Conservation (phyloP, 2,329 filamentous ascomycete species). For the Xylaria sp. region DNA sequence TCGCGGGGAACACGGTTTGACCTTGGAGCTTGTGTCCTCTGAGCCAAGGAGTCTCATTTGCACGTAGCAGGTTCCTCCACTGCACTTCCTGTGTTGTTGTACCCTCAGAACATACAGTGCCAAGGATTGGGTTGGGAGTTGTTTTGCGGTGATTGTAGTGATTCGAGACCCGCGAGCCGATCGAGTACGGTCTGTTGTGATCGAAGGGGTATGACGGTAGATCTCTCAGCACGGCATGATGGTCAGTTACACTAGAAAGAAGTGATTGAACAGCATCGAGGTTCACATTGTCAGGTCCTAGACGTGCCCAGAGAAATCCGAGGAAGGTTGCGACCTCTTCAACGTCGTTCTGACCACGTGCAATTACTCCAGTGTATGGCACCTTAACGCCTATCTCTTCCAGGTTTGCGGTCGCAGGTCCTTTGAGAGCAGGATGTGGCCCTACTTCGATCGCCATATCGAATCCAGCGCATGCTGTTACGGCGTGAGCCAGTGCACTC, state of each 20-base stretch:
- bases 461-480: not conserved
- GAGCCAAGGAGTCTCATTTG: not conserved
- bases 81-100: not conserved
- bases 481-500: not conserved
- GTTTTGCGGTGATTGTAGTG: not conserved
- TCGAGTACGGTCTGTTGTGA: not conserved
- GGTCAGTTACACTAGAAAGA: not conserved
- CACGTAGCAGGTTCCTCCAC: not conserved
- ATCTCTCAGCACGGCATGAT: not conserved
- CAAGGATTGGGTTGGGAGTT: not conserved
- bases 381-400: not conserved
- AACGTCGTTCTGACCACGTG: not conserved
- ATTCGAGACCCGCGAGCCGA: not conserved
- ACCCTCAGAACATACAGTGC: not conserved
- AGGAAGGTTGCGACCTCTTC: not conserved
- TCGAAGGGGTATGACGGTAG: not conserved
- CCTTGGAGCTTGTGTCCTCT: constrained; percentile 12
- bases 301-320: not conserved
- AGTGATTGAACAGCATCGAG: not conserved
- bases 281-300: not conserved
- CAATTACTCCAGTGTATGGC: constrained; percentile 2
- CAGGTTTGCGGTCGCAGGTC: not conserved
- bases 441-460: constrained; percentile 16
- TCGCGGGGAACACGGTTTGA: constrained; percentile 13
- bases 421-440: constrained; percentile 9